These are phyloP conservation scores for Solanum etuberosum DNA, from an alignment of 257 asterid species.

Conservation along the genomic window DNA sequence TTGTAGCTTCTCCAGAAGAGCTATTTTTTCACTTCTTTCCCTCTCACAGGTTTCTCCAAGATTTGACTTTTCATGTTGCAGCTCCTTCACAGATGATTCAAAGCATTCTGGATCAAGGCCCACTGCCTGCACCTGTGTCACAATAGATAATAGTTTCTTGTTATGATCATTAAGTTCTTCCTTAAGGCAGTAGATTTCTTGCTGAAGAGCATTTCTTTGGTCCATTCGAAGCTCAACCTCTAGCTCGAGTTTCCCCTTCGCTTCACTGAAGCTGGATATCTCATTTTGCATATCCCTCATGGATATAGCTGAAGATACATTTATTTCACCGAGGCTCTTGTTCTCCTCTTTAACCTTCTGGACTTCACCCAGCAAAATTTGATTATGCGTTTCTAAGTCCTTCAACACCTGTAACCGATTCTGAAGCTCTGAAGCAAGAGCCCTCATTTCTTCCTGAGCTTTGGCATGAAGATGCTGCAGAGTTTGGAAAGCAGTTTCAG, in stretches of 20 bases:
- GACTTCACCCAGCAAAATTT: conserved; percentile 59
- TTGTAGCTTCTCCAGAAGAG: conserved; percentile 58
- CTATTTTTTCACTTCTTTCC: conserved; percentile 52
- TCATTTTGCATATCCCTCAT: conserved; percentile 59
- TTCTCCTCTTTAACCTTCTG: conserved; percentile 61
- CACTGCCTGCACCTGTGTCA: conserved; percentile 57
- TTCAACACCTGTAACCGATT: conserved; percentile 48
- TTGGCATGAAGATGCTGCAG: conserved; percentile 84
- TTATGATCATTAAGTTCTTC: conserved; percentile 70
- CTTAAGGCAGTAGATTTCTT: conserved; percentile 83
- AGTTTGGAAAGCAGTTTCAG: conserved; percentile 93
- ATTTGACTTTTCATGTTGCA: conserved; percentile 48
- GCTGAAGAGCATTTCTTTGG: conserved; percentile 91
- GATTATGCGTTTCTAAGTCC: conserved; percentile 43
- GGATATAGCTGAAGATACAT: conserved; percentile 49
- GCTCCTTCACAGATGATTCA: conserved; percentile 47
- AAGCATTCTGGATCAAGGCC: conserved; percentile 54
- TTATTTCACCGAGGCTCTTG: conserved; percentile 46
- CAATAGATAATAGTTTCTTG: conserved; percentile 35
- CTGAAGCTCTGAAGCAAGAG: conserved; percentile 63
- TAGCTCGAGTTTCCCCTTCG: conserved; percentile 59
- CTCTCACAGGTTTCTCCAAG: conserved; percentile 43
- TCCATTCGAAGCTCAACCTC: conserved; percentile 87
- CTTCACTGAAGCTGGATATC: conserved; percentile 48
- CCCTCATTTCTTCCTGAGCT: conserved; percentile 80